Conservation (phyloP, 75 land plant genomes). For the Cupressus sempervirens region DNA sequence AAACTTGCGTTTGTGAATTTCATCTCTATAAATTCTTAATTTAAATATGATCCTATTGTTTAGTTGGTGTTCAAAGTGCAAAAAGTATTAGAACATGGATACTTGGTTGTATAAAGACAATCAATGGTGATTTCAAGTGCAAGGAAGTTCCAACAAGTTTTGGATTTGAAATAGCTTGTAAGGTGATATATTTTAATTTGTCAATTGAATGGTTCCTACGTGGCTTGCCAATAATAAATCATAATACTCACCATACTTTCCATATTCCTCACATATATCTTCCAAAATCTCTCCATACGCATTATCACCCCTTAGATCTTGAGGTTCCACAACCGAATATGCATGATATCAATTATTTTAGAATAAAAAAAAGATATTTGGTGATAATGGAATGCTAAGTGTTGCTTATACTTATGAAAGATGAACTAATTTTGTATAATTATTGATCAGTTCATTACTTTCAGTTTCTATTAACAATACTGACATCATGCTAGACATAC, state of each 20-base stretch:
- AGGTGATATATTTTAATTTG: slow-evolving; percentile 36
- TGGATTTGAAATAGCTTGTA: slow-evolving; percentile 99
- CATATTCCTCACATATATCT: slow-evolving; percentile 39
- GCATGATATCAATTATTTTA: background rate
- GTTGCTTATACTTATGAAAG: slow-evolving; percentile 23
- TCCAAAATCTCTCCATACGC: slow-evolving; percentile 33
- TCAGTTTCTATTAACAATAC: slow-evolving; percentile 12
- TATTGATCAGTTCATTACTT: background rate
- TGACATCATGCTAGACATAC: background rate
- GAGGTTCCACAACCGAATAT: slow-evolving; percentile 27
- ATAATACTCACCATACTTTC: slow-evolving; percentile 31
- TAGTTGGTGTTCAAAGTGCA: slow-evolving; percentile 25
- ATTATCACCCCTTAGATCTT: slow-evolving; percentile 31
- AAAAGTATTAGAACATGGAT: slow-evolving; percentile 78
- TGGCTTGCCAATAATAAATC: background rate
- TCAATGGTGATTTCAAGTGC: slow-evolving; percentile 92
- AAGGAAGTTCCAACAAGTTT: slow-evolving; percentile 93
- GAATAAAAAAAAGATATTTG: background rate
- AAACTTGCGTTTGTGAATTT: background rate
- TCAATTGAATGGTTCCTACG: background rate
- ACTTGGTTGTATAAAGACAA: slow-evolving; percentile 98
- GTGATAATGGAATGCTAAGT: background rate
- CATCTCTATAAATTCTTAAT: background rate
- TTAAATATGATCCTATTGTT: slow-evolving; percentile 7
- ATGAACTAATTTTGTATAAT: slow-evolving; percentile 22